Base-by-base conservation (phyloP, 345 rosid genomes). In the Stellera chamaejasme region DNA sequence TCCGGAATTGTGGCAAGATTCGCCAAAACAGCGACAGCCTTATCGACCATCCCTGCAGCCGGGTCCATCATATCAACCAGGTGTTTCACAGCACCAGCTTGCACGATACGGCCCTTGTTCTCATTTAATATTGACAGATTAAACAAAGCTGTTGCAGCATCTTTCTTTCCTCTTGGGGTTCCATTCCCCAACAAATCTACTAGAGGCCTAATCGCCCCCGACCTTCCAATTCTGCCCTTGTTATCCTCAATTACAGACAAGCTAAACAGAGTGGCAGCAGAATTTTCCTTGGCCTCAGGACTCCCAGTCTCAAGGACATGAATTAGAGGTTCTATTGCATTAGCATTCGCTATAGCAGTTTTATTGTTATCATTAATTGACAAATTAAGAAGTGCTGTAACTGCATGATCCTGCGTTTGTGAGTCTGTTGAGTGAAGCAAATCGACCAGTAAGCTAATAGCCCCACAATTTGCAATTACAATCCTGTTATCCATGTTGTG, bases 21-120 rank as follows among this genome's bases (percentile, higher is more conserved):
- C 41, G 96, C 87, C 66, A 94, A 68, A 55, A 94, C 90, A 23
- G 88, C 89, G 9, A 94, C 95, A 6, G 90, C 97, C 79, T 73
- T 90, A 63, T 90, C 99, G 50, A 94, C 97, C 96, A 85, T 78
- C 56, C 97, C 99, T 27, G 82, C 82, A 13, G 88, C 82, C 6
- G 95, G 97, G 69, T 90, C 86, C 99, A 90, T 85, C 69, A 94
- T 61, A 19, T 90, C 95, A 48, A 94, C 86, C 0, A 94, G 96
- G 69, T 94, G 68, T 73, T 56, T 90, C 6, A 90, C 90, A 12
- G 95, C 97, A 25, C 92, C 97, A 43, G 92, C 96, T 66, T 83
- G 78, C n/a, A 94, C 88, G 11, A 87, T 85, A 26, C 73, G 72
- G 10, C 73, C 62, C 71, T 87, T 94, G 75, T 94, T 85, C 69